phyloP scores from a whole-genome alignment of 306 rosid genomes.

The Corylus avellana region DNA sequence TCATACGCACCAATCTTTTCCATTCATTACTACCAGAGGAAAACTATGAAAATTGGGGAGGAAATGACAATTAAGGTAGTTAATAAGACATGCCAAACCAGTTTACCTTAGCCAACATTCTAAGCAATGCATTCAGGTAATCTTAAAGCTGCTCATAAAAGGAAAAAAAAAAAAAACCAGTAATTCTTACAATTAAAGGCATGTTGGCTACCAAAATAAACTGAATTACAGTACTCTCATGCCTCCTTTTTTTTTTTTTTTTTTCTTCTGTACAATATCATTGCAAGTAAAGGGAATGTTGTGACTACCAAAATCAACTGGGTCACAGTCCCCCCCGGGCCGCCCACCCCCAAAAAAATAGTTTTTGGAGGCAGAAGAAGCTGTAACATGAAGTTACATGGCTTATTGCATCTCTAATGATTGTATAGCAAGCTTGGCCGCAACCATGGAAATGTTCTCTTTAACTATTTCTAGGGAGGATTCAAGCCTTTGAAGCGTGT shows the following conservation, averaged over 20 bases:
- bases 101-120: not conserved
- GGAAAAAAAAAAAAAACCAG: no score
- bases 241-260: no score
- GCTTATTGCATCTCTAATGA: constrained; percentile 36
- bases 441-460: constrained; percentile 38
- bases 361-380: not conserved
- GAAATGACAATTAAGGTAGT: no score
- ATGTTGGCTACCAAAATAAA: constrained; percentile 3
- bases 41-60: no score
- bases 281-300: not conserved
- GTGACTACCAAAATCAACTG: constrained; percentile 5
- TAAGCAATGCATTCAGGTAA: not conserved
- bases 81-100: no score
- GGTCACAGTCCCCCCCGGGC: not conserved
- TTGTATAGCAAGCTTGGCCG: constrained; percentile 53
- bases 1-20: no score
- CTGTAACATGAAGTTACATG: not conserved
- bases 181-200: not conserved
- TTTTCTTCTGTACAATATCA: no score
- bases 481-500: constrained; percentile 43
- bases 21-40: no score
- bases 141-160: not conserved
- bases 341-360: no score
- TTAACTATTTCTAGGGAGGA: constrained; percentile 28
- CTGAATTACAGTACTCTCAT: not conserved